Evolutionary conservation across 2,329 filamentous ascomycete genomes (phyloP), one percentile per base, ranked within the genome.

Genomic region (Epichloe amarillans): DNA sequence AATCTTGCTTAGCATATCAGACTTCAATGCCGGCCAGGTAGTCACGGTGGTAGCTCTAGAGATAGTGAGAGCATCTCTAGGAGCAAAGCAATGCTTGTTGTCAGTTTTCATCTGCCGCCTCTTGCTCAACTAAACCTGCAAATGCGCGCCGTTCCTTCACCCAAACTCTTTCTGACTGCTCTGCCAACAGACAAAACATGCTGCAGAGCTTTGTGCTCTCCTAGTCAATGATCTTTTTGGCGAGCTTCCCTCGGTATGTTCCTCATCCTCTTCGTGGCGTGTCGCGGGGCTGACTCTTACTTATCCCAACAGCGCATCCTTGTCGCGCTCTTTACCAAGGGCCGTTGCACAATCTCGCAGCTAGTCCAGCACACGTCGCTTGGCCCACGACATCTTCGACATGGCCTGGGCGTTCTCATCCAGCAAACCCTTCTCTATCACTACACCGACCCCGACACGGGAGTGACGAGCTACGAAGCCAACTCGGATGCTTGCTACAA

Each of bases 151-250:
- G 15, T 37, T 37, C 35, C 3, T 21, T 10, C 8, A 4, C n/a
- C 23, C 15, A 37, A 11, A 19, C 54, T 52, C 50, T 51, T 35
- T 50, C 60, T 63, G 52, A 65, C 58, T 51, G 42, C 46, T 49
- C 21, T 46, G 41, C 47, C 53, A n/a, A 19, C 55, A 84, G 80
- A 81, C 80, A 54, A 82, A 88, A 72, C 79, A 86, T 66, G 77
- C 86, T 58, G 82, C 85, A 62, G 88, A 96, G 79, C 86, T 97
- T 64, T 95, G 88, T 74, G 80, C 84, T 72, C 82, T 95, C 65
- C 78, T 96, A 56, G 84, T 97, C 56, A 83, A 89, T 64, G 89
- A 96, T 65, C 77, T 87, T 53, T 93, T 93, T 67, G 93, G 93
- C 64, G 87, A 95, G 71, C 81, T 97, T 53, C 88, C 89, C 55